Conservation (phyloP, 441 rosid genomes). For the Adansonia grandidieri region DNA sequence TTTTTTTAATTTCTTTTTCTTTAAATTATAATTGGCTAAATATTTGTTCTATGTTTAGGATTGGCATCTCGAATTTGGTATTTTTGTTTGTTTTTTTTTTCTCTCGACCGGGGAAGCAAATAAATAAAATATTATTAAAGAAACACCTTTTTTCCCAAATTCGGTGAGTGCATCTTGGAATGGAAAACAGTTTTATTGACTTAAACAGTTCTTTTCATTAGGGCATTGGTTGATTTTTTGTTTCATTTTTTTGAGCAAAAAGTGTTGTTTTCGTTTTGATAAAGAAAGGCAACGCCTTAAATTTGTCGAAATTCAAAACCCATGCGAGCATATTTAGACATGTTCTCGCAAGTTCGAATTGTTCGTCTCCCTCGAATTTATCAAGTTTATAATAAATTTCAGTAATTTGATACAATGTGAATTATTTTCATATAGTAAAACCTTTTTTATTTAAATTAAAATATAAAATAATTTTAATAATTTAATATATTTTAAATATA, state of each 20-base stretch:
- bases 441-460: no score
- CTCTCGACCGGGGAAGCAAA: neutral
- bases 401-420: no score
- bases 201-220: neutral
- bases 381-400: no score
- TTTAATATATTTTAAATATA: no score
- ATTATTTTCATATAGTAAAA: no score
- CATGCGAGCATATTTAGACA: neutral
- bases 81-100: neutral
- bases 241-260: neutral
- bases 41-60: conserved; percentile 12
- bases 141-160: conserved; percentile 1
- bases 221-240: neutral
- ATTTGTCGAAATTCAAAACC: neutral
- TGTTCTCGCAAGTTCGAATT: neutral
- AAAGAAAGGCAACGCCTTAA: neutral
- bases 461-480: no score
- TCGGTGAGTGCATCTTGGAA: neutral
- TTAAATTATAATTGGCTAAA: neutral
- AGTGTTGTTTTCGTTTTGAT: neutral
- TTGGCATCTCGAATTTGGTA: neutral
- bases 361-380: no score
- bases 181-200: neutral
- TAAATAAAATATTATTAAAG: neutral
- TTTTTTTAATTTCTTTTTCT: neutral